Percentiles rank a stretch among this genome's conserved stretches.
Evolutionary conservation across 257 asterid species (phyloP).

Genomic region (Solanum chmielewskii): DNA sequence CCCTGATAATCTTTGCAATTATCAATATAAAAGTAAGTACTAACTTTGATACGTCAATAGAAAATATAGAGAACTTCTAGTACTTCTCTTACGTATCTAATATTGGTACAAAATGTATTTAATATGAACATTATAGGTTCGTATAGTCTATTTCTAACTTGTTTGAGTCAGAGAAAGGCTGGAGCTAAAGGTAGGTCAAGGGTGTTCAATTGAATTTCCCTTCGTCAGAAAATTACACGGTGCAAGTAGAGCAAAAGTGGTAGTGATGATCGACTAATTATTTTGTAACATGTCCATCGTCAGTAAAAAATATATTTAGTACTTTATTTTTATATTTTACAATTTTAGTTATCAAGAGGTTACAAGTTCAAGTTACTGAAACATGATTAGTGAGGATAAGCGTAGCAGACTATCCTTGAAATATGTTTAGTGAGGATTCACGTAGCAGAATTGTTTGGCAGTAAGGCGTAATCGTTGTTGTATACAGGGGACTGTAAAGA

Average conservation of each 20-base stretch:
- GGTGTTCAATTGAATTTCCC: not conserved
- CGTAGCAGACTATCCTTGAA: not conserved
- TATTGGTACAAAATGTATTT: not conserved
- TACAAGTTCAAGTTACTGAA: not conserved
- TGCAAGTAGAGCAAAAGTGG: not conserved
- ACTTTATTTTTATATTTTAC: not conserved
- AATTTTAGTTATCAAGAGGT: not conserved
- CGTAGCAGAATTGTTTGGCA: not conserved
- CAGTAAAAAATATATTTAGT: not conserved
- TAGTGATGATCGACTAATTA: not conserved
- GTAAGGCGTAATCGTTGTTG: not conserved
- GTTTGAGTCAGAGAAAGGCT: not conserved
- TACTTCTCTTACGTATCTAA: not conserved
- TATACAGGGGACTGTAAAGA: slow-evolving; percentile 82
- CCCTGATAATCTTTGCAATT: slow-evolving; percentile 67
- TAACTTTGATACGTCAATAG: not conserved
- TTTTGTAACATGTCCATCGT: not conserved
- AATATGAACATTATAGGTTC: not conserved
- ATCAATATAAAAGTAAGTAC: slow-evolving; percentile 51
- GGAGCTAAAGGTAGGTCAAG: not conserved
- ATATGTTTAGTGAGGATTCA: not conserved
- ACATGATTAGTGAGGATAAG: not conserved
- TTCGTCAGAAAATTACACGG: too few relatives aligned
- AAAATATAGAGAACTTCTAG: not conserved
- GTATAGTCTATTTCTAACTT: not conserved